phyloP scores from a whole-genome alignment of 2,329 filamentous ascomycete genomes.

The Whalleya microplaca region DNA sequence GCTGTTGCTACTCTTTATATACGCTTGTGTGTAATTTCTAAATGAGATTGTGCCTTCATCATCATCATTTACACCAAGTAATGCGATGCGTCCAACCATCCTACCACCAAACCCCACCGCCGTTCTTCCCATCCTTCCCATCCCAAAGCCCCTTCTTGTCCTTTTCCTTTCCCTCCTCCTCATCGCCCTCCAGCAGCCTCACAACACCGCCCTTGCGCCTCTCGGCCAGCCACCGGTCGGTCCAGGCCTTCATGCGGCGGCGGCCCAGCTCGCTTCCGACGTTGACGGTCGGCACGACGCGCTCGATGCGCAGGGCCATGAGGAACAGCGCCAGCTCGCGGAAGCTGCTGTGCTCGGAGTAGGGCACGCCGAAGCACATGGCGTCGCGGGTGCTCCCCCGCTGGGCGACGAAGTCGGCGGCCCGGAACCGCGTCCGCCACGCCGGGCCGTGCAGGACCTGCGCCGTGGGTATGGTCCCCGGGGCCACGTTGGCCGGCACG shows the following conservation, averaged over 20 bases:
- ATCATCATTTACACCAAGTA: neutral
- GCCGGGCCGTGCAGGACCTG: constrained; percentile 60
- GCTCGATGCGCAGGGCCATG: constrained; percentile 83
- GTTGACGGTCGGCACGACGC: constrained; percentile 93
- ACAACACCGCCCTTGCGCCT: constrained; percentile 59
- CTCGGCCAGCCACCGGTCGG: constrained; percentile 65
- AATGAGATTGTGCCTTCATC: neutral
- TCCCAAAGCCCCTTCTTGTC: constrained; percentile 9
- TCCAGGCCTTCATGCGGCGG: constrained; percentile 67
- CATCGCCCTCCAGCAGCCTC: constrained; percentile 46
- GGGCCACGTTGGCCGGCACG: constrained; percentile 58
- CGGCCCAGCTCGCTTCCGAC: constrained; percentile 62
- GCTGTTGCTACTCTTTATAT: neutral
- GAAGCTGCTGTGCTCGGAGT: constrained; percentile 95
- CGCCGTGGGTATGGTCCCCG: constrained; percentile 52
- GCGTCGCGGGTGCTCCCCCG: constrained; percentile 81
- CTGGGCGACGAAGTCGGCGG: constrained; percentile 76
- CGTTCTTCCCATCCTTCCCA: constrained; percentile 44
- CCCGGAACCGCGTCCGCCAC: constrained; percentile 77
- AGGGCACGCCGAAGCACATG: constrained; percentile 91
- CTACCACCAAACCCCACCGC: constrained; percentile 47
- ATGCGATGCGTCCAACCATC: neutral
- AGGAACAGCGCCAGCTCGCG: constrained; percentile 92
- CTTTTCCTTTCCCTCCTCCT: constrained; percentile 40
- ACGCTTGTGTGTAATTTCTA: neutral